A percentile compares a stretch with the other conserved stretches of the same genome.
Conservation (phyloP, 805 yeast species). For the Ascoidea rubescens region DNA sequence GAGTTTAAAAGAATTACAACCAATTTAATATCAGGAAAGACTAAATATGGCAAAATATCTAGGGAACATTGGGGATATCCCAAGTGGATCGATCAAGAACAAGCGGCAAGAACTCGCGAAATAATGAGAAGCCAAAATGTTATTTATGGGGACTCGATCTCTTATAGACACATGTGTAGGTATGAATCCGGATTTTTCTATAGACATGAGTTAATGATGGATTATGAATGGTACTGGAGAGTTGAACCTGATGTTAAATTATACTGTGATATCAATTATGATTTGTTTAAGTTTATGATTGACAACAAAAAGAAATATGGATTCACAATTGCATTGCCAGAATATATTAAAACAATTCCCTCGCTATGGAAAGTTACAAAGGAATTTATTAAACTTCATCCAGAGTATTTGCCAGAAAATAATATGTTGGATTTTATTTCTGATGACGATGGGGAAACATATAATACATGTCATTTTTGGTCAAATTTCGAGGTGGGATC, state of each 20-base stretch:
- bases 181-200: conserved; percentile 78
- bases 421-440: conserved; percentile 61
- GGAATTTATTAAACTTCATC: conserved; percentile 45
- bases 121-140: conserved; percentile 34
- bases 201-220: conserved; percentile 49
- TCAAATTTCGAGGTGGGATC: conserved; percentile 73
- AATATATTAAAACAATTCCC: conserved; percentile 55
- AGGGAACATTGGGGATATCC: conserved; percentile 82
- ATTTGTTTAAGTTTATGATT: conserved; percentile 68
- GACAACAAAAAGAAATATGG: conserved; percentile 63
- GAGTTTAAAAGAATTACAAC: conserved; percentile 49
- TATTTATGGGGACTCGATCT: conserved; percentile 61
- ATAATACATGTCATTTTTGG: conserved; percentile 85
- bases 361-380: conserved; percentile 66
- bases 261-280: conserved; percentile 68
- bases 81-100: conserved; percentile 56
- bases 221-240: conserved; percentile 85
- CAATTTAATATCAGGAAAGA: conserved; percentile 46
- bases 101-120: conserved; percentile 51
- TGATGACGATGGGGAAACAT: conserved; percentile 52
- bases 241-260: conserved; percentile 75
- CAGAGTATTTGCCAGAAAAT: conserved; percentile 42
- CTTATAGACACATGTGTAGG: conserved; percentile 86
- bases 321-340: conserved; percentile 62
- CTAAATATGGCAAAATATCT: conserved; percentile 62